Evolutionary conservation across 1,139 yeast genomes (phyloP), one percentile per base, ranked within the genome.

Genomic region (Spencermartinsiella ligniputridi): DNA sequence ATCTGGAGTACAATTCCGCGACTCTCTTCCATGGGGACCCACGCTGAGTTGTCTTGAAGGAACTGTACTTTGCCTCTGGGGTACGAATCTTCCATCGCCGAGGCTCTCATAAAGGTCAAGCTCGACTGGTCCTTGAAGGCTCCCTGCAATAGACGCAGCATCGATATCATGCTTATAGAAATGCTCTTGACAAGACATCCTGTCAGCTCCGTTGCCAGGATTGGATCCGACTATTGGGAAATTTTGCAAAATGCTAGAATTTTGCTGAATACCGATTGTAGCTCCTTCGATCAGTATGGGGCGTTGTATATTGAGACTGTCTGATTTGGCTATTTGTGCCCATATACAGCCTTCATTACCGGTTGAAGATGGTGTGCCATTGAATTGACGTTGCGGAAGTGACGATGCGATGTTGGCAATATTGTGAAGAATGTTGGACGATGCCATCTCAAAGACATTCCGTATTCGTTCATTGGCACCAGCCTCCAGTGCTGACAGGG

Each of bases 391-490:
- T 6, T 8, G 34, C n/a, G 13, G 43, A 3, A 40, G 9, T 8
- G 24, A 15, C 20, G 40, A 22, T 5, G 29, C 15, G 15, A 11
- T 36, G 15, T 20, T 24, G 12, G 40, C 33, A 27, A 41, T 32
- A 20, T 24, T 41, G 20, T 41, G 44, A 9, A 41, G 40, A 24
- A 41, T 24, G 21, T 41, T 36, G 11, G 44, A 41, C 13, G 44
- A 41, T 3, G 44, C 40, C 40, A 41, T 41, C 33, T 41, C 44
- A 22, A 41, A 41, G 30, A 41, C 44, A 18, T 41, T 41, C 15
- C 44, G 17, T 2, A 41, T 27, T 11, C 40, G 25, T 33, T 41
- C 44, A 18, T 41, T 41, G 15, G 44, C 20, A 4, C 44, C 44
- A 2, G 40, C 17, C 21, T 41, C 44, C 2, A 41, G 18, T 2